Evolutionary conservation across 2,329 filamentous ascomycete species (phyloP).

Genomic region (Penicillium sp.): DNA sequence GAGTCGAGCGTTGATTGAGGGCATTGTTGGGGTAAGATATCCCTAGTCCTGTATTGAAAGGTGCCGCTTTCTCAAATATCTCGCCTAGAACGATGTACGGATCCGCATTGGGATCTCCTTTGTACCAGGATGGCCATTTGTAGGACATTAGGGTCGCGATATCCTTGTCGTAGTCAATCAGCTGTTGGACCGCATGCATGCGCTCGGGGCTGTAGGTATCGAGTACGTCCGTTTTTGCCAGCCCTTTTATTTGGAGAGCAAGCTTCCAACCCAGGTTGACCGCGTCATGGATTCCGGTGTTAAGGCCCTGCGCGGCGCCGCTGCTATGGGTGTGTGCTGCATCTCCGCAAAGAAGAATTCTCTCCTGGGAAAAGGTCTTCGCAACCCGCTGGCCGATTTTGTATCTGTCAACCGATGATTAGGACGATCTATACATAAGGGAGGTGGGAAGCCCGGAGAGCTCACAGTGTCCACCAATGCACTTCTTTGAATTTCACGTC

Average conservation of each 20-base stretch:
- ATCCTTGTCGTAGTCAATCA: conserved; percentile 35
- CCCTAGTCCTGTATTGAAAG: conserved; percentile 29
- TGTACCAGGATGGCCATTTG: conserved; percentile 7
- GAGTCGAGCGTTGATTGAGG: conserved; percentile 5
- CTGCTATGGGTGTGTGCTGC: conserved; percentile 55
- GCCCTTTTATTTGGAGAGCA: conserved; percentile 37
- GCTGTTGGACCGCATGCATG: conserved; percentile 27
- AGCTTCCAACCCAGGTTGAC: conserved; percentile 56
- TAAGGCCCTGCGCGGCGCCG: conserved; percentile 55
- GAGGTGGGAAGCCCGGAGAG: no score
- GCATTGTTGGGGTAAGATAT: conserved; percentile 23
- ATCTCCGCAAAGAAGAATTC: conserved; percentile 43
- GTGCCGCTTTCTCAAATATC: conserved; percentile 23
- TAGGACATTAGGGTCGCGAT: conserved; percentile 21
- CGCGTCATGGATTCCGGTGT: conserved; percentile 52
- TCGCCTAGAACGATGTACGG: conserved; percentile 18
- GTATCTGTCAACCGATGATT: background rate
- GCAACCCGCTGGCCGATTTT: conserved; percentile 41
- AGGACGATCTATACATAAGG: background rate
- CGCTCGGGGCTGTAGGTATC: conserved; percentile 32
- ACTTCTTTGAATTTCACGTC: conserved; percentile 21
- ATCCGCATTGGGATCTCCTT: conserved; percentile 23
- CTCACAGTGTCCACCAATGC: conserved; percentile 31
- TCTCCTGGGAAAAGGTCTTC: conserved; percentile 39
- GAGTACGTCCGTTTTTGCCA: conserved; percentile 21